phyloP scores from a whole-genome alignment of 192 early-diverging fungal species.

The Coemansia sp. region DNA sequence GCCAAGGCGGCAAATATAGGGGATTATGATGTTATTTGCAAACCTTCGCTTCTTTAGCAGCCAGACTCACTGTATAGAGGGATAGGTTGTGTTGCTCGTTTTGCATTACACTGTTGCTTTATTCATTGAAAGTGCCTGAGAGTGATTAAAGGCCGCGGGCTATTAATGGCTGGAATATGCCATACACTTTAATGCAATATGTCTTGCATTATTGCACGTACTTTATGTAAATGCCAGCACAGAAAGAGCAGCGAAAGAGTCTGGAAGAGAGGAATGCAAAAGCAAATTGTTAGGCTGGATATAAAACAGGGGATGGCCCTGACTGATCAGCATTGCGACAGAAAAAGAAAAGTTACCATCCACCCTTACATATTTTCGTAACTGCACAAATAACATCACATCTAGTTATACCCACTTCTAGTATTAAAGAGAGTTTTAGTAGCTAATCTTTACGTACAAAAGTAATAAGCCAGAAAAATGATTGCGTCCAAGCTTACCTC shows the following conservation, averaged over 20 bases:
- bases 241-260: background rate
- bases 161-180: background rate
- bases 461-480: slow-evolving; percentile 14
- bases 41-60: no score
- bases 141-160: background rate
- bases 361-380: background rate
- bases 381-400: background rate
- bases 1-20: no score
- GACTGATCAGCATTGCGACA: background rate
- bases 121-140: background rate
- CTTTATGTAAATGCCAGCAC: background rate
- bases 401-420: background rate
- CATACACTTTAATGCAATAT: background rate
- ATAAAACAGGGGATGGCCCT: background rate
- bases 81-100: background rate
- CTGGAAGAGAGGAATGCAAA: no score
- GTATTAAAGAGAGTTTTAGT: background rate
- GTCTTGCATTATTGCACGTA: background rate
- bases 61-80: no score
- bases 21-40: no score
- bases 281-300: background rate
- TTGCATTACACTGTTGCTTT: background rate
- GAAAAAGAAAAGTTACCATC: no score
- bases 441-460: background rate
- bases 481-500: slow-evolving; percentile 38